Evolutionary conservation across 352 stramenopile genomes (phyloP), one percentile per base, ranked within the genome.

Genomic region (Phytophthora pistaciae): DNA sequence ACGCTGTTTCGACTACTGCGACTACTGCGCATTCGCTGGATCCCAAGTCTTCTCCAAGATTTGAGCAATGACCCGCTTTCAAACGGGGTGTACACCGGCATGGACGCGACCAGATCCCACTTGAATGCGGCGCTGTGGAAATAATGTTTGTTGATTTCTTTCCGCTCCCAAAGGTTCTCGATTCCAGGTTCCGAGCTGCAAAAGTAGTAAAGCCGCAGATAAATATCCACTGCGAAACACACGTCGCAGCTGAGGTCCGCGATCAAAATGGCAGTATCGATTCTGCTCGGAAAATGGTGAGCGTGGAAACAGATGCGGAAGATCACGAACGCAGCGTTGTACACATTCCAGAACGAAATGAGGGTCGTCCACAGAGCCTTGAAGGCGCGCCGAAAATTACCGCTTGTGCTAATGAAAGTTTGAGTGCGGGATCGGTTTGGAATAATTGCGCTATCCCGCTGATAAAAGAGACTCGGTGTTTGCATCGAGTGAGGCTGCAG

Each of bases 191-290:
- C 63, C 7, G 52, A 67, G 27, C 76, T 85, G 14, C 87, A 84
- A n/a, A 94, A 92, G 56, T 91, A 92, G 49, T 90, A 91, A 1
- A 93, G 59, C 5, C 85, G 84, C 14, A 93, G 62, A 8, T 89
- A 84, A 36, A 94, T 79, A 56, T 94, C 87, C 2, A 74, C 21
- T 2, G 60, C 61, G 14, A 91, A 77, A 11, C 78, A 57, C 3
- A 54, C n/a, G 55, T 94, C 86, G 8, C 79, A 76, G 21, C 68
- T 89, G 64, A 55, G 68, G 33, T 75, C 68, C 14, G 46, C 36
- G 11, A 79, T 50, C 56, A 61, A 66, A 48, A 92, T 56, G 0
- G 53, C 57, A 0, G 42, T 66, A 42, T 79, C 75, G 1, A 56
- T 46, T 0, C 21, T 58, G 1, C 54, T 64, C 11, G 38, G 56